Base-by-base conservation (phyloP, 768 basidiomycete genomes). In the Amanita thiersii region DNA sequence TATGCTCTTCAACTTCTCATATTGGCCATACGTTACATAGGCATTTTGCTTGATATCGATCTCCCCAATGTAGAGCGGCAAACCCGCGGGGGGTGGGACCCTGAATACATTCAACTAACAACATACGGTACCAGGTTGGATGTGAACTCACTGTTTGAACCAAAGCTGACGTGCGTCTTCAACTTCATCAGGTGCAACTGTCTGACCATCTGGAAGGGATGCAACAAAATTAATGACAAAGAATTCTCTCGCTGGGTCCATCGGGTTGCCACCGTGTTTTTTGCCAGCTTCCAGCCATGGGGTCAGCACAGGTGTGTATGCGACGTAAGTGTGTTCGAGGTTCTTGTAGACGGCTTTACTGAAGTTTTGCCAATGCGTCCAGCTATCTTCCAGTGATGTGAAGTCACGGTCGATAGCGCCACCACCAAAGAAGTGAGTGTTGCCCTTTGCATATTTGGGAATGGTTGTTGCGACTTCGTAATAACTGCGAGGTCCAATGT, bases 61-160 rank as follows among this genome's bases (percentile, higher is more conserved):
- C 48, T 71, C 67, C 34, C 62, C 65, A 15, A 68, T 50, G 41
- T 64, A 68, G 2, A 69, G 52, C 7, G 69, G 68, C 2, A 64
- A 21, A 11, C 65, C 67, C 3, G 61, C 56, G 5, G 65, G 59
- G 9, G 52, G 55, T 11, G 65, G 61, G 11, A 63, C 56, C 25
- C 68, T 69, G 26, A 39, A 28, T 29, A 36, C 17, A 29, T 15
- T 42, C 14, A 33, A n/a, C n/a, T n/a, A 29, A 19, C 7, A 20
- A 31, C 10, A 18, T 38, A 18, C 7, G 39, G 5, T 6, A 41
- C 29, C 7, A 8, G 19, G 14, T 36, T 12, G 15, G 40, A 36
- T 39, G 37, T 17, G 37, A n/a, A 53, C 58, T 44, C 37, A 68
- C 66, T 55, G 55, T 10, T 52, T 33, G 33, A 66, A 55, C 14